Evolutionary conservation across 2,329 filamentous ascomycete species (phyloP).

Genomic region (Phaeosphaeriaceae sp.): DNA sequence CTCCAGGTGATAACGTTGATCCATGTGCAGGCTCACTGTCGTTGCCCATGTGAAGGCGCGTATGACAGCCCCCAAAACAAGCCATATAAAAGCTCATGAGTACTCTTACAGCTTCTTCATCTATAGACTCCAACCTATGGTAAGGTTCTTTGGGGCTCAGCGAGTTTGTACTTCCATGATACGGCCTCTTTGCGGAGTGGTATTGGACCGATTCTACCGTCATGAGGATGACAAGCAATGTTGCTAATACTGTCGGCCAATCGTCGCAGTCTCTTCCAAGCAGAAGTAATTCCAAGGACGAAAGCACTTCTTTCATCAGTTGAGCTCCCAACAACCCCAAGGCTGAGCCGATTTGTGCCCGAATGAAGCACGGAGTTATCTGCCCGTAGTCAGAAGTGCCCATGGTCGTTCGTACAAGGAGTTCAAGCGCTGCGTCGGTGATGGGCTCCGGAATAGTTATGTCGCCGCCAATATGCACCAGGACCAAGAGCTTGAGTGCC

Average conservation of each 20-base stretch:
- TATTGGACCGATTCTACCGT: not conserved
- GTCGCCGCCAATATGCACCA: not conserved
- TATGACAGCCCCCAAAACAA: constrained; percentile 45
- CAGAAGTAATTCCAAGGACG: not conserved
- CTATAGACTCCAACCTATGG: constrained; percentile 1
- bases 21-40: constrained; percentile 15
- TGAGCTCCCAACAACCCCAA: not conserved
- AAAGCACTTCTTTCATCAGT: not conserved
- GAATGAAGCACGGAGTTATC: not conserved
- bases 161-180: not conserved
- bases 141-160: not conserved
- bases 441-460: not conserved
- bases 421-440: not conserved
- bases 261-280: not conserved
- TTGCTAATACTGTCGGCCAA: not conserved
- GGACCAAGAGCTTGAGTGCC: not conserved
- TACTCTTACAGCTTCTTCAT: constrained; percentile 35
- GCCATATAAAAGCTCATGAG: constrained; percentile 42
- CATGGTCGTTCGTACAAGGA: not conserved
- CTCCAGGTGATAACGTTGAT: constrained; percentile 13
- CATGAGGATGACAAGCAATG: not conserved
- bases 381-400: not conserved
- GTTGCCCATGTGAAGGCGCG: constrained; percentile 38
- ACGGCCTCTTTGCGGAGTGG: not conserved
- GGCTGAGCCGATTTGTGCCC: not conserved